Evolutionary conservation across 495 filamentous ascomycete genomes (phyloP).

Genomic region (Aspergillus egyptiacus): DNA sequence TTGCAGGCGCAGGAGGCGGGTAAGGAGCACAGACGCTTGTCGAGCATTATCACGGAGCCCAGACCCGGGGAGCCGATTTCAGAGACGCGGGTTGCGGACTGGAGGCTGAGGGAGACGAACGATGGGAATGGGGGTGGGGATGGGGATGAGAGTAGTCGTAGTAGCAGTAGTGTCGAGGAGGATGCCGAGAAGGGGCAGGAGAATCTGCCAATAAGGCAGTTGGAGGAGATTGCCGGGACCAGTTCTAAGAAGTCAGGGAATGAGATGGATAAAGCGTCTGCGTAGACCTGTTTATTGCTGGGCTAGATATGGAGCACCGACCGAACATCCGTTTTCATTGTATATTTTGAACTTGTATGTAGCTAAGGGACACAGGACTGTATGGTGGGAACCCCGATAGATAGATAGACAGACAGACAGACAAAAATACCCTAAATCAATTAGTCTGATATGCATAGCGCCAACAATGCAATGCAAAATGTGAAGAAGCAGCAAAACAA

Average conservation of each 20-base stretch:
- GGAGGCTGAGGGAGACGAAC: slow-evolving; percentile 44
- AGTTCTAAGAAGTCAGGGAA: neutral
- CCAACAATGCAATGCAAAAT: neutral
- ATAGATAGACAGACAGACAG: no score
- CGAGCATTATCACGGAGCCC: slow-evolving; percentile 53
- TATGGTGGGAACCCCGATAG: no score
- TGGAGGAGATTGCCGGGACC: neutral
- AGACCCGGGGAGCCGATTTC: slow-evolving; percentile 56
- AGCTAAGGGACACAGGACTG: no score
- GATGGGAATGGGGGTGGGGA: neutral
- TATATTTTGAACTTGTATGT: no score
- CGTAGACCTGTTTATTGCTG: no score
- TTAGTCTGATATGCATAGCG: no score
- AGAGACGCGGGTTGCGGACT: slow-evolving; percentile 64
- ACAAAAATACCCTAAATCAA: no score
- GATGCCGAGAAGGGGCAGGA: slow-evolving; percentile 2
- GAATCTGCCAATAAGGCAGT: slow-evolving; percentile 7
- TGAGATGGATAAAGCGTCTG: neutral
- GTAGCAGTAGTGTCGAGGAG: neutral
- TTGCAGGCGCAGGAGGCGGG: slow-evolving; percentile 14
- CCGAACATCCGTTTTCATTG: no score
- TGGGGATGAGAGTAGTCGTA: neutral
- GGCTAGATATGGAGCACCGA: no score
- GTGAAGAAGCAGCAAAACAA: neutral
- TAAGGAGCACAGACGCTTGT: slow-evolving; percentile 19